Evolutionary conservation across 2,329 filamentous ascomycete genomes (phyloP).

Genomic region (Curvularia lunata): DNA sequence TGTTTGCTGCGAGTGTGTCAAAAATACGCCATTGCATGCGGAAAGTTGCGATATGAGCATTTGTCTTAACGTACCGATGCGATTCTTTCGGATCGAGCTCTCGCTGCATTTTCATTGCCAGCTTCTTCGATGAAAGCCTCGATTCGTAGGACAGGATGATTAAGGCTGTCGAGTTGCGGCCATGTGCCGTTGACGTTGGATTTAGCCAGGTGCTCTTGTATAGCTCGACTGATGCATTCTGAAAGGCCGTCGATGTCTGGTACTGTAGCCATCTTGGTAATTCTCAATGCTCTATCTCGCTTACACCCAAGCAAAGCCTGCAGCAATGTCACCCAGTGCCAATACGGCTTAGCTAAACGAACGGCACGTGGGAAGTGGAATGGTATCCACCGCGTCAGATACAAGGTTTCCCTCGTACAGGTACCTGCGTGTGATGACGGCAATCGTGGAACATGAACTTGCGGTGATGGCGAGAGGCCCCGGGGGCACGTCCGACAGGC

Average conservation of each 20-base stretch:
- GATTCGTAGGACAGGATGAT: constrained; percentile 36
- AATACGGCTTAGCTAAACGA: constrained; percentile 5
- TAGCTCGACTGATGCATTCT: constrained; percentile 38
- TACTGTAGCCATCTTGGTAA: constrained; percentile 23
- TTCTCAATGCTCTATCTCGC: neutral
- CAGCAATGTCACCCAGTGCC: constrained; percentile 5
- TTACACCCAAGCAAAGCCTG: neutral
- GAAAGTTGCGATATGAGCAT: neutral
- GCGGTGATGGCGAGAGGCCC: neutral
- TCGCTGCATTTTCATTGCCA: constrained; percentile 13
- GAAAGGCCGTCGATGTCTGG: constrained; percentile 38
- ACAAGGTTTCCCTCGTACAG: constrained; percentile 4
- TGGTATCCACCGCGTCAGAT: constrained; percentile 1
- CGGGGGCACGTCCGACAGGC: neutral
- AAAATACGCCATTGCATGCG: constrained; percentile 11
- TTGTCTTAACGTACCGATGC: constrained; percentile 33
- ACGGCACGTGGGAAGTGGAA: neutral
- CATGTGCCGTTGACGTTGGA: constrained; percentile 33
- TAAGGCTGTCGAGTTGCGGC: constrained; percentile 33
- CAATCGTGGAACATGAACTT: neutral
- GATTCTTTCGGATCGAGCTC: constrained; percentile 30
- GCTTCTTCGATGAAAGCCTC: constrained; percentile 44
- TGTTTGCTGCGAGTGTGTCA: constrained; percentile 28
- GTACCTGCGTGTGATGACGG: neutral
- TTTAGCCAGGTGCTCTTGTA: constrained; percentile 39